Evolutionary conservation across 2,329 filamentous ascomycete genomes (phyloP).

Genomic region (Basipetospora chlamydospora): DNA sequence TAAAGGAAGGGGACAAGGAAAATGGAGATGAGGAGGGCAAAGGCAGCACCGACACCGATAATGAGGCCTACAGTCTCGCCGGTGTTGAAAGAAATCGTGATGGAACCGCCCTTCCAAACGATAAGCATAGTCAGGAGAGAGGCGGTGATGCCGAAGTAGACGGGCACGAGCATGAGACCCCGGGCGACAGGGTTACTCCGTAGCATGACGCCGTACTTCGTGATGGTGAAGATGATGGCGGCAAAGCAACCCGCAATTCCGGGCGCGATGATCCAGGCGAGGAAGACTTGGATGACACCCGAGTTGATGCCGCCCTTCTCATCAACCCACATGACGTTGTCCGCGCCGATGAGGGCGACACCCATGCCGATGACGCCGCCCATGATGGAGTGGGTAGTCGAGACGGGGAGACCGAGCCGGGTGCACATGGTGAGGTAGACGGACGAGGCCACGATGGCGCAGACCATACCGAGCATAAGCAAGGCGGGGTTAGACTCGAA

Average conservation of each 20-base stretch:
- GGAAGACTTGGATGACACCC: conserved; percentile 22
- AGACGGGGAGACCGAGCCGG: conserved; percentile 40
- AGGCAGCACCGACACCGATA: conserved; percentile 31
- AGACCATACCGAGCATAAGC: conserved; percentile 45
- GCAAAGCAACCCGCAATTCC: conserved; percentile 18
- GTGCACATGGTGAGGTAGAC: conserved; percentile 42
- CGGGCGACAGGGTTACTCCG: conserved; percentile 36
- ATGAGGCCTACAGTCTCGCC: conserved; percentile 30
- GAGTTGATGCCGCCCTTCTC: conserved; percentile 17
- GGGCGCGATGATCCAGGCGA: conserved; percentile 21
- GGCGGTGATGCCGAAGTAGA: conserved; percentile 44
- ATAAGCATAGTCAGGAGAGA: conserved; percentile 47
- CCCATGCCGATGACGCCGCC: conserved; percentile 46
- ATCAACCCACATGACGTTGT: conserved; percentile 38
- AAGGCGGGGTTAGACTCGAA: conserved; percentile 33
- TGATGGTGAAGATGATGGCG: conserved; percentile 26
- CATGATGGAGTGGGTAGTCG: conserved; percentile 47
- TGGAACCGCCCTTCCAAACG: conserved; percentile 36
- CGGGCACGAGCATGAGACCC: conserved; percentile 37
- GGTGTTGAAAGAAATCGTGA: conserved; percentile 19
- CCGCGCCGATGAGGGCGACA: conserved; percentile 35
- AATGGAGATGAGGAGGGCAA: conserved; percentile 24
- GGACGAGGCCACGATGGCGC: conserved; percentile 37
- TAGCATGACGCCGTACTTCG: conserved; percentile 41
- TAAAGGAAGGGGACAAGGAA: conserved; percentile 41